These are phyloP conservation scores for Nicotiana paniculata DNA, from an alignment of 257 asterid genomes.

Conservation along the genomic window DNA sequence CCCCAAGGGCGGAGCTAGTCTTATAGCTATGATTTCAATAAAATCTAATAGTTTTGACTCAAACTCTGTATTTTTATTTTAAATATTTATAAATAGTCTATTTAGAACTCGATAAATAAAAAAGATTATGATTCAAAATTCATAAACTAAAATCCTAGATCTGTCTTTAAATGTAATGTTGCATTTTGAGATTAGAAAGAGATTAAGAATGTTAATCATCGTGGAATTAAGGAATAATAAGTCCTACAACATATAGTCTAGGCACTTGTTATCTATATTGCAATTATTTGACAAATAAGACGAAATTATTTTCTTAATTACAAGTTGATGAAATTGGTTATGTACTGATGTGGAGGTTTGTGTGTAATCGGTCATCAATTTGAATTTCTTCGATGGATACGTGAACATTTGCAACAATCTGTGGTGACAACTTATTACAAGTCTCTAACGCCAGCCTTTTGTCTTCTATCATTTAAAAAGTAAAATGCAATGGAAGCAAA, in stretches of 20 bases:
- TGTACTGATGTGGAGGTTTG: background rate
- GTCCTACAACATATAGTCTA: background rate
- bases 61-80: too few relatives aligned
- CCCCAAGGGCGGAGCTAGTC: too few relatives aligned
- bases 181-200: background rate
- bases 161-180: background rate
- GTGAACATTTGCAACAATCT: background rate
- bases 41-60: too few relatives aligned
- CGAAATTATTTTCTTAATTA: too few relatives aligned
- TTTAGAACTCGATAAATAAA: too few relatives aligned
- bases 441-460: background rate
- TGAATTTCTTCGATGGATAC: background rate
- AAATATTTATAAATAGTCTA: too few relatives aligned
- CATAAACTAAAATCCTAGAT: too few relatives aligned
- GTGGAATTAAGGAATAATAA: background rate
- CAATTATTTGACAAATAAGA: background rate
- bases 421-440: background rate
- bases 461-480: background rate
- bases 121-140: too few relatives aligned
- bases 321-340: background rate
- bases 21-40: too few relatives aligned
- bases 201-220: background rate
- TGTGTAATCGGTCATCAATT: background rate
- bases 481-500: background rate
- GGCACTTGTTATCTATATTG: background rate